Evolutionary conservation across 306 rosid genomes (phyloP).

Genomic region (Castanea mollissima): DNA sequence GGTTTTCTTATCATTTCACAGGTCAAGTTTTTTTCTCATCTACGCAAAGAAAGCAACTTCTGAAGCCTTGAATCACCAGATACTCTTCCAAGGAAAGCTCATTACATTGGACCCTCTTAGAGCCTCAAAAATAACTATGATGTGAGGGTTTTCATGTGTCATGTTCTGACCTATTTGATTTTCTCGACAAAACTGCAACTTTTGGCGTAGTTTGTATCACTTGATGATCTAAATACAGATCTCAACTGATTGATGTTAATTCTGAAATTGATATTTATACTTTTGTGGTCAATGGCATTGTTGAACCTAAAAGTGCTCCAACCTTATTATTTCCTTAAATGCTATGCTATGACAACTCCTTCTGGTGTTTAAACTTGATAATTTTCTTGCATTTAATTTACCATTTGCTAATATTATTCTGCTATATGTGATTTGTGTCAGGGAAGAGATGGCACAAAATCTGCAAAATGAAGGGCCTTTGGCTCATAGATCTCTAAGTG

Average conservation of each 20-base stretch:
- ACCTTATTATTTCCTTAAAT: background rate
- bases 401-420: background rate
- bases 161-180: background rate
- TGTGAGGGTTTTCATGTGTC: background rate
- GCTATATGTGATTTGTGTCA: slow-evolving; percentile 33
- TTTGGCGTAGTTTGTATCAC: background rate
- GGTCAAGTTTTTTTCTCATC: too few species aligned
- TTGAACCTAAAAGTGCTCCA: background rate
- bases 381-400: background rate
- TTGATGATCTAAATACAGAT: background rate
- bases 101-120: too few species aligned
- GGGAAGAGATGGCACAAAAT: slow-evolving; percentile 61
- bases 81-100: too few species aligned
- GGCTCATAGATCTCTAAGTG: slow-evolving; percentile 37
- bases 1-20: too few species aligned
- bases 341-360: background rate
- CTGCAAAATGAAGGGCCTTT: slow-evolving; percentile 55
- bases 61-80: too few species aligned
- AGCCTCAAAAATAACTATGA: background rate
- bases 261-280: background rate
- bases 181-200: background rate
- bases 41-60: too few species aligned
- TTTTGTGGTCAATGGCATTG: background rate
- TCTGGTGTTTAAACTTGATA: background rate
- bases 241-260: background rate